Conservation (phyloP, 805 yeast species). For the Huiozyma naganishii region DNA sequence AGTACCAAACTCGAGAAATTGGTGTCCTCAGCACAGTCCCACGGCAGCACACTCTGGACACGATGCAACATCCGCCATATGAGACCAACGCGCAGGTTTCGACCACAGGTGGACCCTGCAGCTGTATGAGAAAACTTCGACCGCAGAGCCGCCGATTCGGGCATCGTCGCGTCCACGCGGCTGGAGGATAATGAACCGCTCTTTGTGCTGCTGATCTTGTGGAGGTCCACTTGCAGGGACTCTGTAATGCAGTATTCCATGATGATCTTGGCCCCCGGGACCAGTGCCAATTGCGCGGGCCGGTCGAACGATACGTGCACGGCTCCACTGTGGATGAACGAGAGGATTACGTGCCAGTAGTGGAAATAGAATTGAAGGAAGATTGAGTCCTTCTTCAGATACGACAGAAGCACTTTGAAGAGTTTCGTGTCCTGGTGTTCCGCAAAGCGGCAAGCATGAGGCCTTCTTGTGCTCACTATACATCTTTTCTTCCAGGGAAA, state of each 20-base stretch:
- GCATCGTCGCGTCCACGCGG: too few species aligned
- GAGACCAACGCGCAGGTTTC: too few species aligned
- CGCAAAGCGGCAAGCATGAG: neutral
- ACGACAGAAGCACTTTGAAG: slow-evolving; percentile 23
- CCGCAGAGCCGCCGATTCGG: too few species aligned
- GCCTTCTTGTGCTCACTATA: neutral
- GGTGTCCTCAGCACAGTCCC: too few species aligned
- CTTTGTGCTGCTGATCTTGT: slow-evolving; percentile 1
- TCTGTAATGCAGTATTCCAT: slow-evolving; percentile 9
- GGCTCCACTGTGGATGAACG: slow-evolving; percentile 1
- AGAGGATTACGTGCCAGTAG: slow-evolving; percentile 20
- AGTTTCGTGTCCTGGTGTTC: slow-evolving; percentile 5
- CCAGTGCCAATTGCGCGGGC: neutral
- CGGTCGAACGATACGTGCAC: neutral
- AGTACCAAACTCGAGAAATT: neutral
- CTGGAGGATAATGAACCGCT: too few species aligned
- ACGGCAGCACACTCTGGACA: too few species aligned
- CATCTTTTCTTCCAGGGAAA: slow-evolving; percentile 15
- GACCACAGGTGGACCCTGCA: neutral
- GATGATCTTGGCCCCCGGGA: slow-evolving; percentile 16
- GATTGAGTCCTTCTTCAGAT: slow-evolving; percentile 19
- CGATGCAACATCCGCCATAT: too few species aligned
- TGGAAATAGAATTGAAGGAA: slow-evolving; percentile 26
- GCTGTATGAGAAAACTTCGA: too few species aligned
- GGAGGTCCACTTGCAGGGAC: slow-evolving; percentile 15